Evolutionary conservation across 2,329 filamentous ascomycete species (phyloP).

Genomic region (Metarhizium guizhouense): DNA sequence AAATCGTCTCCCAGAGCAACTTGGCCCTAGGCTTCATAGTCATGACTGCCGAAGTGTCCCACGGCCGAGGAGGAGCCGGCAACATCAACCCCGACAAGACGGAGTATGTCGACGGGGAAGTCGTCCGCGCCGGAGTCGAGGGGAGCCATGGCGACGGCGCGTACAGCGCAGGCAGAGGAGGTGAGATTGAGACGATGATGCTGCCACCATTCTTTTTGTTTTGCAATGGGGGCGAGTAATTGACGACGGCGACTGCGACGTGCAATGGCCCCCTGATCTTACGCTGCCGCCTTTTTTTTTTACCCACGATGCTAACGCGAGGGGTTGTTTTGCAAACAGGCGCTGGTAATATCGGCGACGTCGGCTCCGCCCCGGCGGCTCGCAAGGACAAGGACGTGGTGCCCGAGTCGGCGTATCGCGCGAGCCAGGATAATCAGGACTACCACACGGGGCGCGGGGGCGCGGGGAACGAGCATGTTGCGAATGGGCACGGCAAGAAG

Average conservation of each 20-base stretch:
- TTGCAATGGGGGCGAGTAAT: no score
- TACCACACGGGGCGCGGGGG: conserved; percentile 53
- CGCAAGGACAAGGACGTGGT: conserved; percentile 44
- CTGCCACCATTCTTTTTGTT: no score
- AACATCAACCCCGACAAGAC: conserved; percentile 52
- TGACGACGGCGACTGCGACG: no score
- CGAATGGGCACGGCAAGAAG: conserved; percentile 20
- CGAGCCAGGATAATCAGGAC: conserved; percentile 37
- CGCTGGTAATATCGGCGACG: conserved; percentile 49
- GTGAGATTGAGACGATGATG: conserved; percentile 24
- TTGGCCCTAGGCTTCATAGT: no score
- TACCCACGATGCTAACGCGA: not conserved
- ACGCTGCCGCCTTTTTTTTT: no score
- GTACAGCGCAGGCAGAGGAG: conserved; percentile 50
- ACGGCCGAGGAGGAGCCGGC: conserved; percentile 52
- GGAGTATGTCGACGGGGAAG: conserved; percentile 52
- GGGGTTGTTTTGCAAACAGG: conserved; percentile 25
- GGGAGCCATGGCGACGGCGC: conserved; percentile 50
- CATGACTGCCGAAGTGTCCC: conserved; percentile 42
- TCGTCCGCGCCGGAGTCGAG: conserved; percentile 44
- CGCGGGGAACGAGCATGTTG: conserved; percentile 45
- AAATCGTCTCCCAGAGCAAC: no score
- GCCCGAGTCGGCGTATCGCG: conserved; percentile 42
- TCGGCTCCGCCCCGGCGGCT: conserved; percentile 25
- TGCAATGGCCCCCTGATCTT: no score